Conservation (phyloP, 2,329 filamentous ascomycete species). For the Pyricularia grisea region DNA sequence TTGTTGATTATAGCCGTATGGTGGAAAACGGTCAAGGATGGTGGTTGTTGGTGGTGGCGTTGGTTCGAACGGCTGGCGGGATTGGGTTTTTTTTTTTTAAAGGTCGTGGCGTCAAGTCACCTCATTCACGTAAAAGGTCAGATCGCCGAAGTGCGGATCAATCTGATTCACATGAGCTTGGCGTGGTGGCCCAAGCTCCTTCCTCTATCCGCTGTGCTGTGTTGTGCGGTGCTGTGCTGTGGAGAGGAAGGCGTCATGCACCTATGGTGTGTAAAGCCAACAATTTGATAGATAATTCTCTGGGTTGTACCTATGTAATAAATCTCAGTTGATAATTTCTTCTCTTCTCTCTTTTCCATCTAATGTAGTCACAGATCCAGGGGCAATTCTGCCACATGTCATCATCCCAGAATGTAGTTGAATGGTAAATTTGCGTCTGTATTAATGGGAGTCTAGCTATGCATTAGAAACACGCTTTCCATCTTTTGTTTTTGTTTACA, state of each 20-base stretch:
- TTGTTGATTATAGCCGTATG: not conserved
- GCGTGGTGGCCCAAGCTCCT: not conserved
- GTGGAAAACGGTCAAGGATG: not conserved
- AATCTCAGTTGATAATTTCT: too few relatives aligned
- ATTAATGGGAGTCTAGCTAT: too few relatives aligned
- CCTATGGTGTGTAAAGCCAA: not conserved
- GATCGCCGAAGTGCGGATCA: not conserved
- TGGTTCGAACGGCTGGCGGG: not conserved
- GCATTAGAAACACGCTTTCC: too few relatives aligned
- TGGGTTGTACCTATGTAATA: too few relatives aligned
- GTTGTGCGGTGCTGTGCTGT: not conserved
- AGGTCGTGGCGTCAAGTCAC: not conserved
- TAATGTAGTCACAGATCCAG: too few relatives aligned
- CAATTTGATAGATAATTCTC: too few relatives aligned
- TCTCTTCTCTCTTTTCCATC: too few relatives aligned
- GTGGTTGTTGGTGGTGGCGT: not conserved
- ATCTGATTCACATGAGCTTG: not conserved
- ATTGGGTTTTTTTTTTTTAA: not conserved
- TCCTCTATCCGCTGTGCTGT: not conserved
- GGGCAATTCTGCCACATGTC: too few relatives aligned
- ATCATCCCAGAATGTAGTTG: too few relatives aligned
- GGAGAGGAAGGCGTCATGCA: not conserved
- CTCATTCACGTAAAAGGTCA: not conserved
- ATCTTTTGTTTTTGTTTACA: too few relatives aligned
- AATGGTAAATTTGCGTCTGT: too few relatives aligned